Evolutionary conservation across 345 rosid species (phyloP).

Genomic region (Trapa bicornis): DNA sequence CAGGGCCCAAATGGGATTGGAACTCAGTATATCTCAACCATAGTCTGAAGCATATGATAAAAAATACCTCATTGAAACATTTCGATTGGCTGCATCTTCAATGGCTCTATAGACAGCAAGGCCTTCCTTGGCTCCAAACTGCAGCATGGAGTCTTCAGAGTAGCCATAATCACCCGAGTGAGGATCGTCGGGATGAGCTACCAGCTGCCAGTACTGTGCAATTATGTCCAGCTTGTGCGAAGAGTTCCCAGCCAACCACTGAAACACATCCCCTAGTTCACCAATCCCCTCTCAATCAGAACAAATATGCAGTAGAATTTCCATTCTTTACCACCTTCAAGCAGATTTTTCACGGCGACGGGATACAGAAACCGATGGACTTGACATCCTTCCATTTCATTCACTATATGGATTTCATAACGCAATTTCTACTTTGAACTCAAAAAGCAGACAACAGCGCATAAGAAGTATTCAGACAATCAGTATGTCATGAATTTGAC

Average conservation of each 20-base stretch:
- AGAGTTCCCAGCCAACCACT: constrained; percentile 68
- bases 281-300: background rate
- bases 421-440: too few relatives aligned
- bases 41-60: background rate
- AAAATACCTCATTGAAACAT: constrained; percentile 50
- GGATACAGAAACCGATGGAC: background rate
- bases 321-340: background rate
- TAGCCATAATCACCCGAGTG: constrained; percentile 76
- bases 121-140: constrained; percentile 50
- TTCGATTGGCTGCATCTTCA: constrained; percentile 53
- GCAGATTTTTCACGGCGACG: background rate
- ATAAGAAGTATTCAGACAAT: background rate
- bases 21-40: background rate
- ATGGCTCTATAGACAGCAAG: constrained; percentile 45
- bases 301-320: background rate
- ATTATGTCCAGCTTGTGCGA: constrained; percentile 54
- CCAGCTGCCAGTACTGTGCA: constrained; percentile 80
- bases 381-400: background rate
- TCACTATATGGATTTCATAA: too few relatives aligned
- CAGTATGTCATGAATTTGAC: background rate
- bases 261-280: constrained; percentile 53
- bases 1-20: background rate
- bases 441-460: too few relatives aligned
- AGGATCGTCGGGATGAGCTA: constrained; percentile 49
- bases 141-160: constrained; percentile 33